phyloP scores from a whole-genome alignment of 2,329 filamentous ascomycete species.

The Talaromyces sp. region DNA sequence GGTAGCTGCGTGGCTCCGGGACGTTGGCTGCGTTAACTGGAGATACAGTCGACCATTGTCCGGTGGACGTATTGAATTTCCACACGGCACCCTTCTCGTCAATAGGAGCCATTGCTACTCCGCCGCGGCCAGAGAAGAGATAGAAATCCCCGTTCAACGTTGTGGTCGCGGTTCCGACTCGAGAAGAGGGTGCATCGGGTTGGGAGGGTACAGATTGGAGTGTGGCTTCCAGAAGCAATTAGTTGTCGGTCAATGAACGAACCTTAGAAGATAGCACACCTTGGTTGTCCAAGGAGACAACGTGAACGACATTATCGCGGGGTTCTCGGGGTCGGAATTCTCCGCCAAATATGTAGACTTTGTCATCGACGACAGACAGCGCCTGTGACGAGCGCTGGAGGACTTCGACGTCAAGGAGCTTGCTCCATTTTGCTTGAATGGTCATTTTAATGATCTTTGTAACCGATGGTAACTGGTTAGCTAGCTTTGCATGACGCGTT shows the following conservation, averaged over 20 bases:
- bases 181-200: slow-evolving; percentile 52
- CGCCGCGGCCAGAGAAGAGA: slow-evolving; percentile 75
- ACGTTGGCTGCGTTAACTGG: slow-evolving; percentile 46
- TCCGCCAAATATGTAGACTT: slow-evolving; percentile 73
- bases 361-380: slow-evolving; percentile 57
- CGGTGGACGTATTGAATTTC: slow-evolving; percentile 66
- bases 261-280: neutral
- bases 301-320: slow-evolving; percentile 69
- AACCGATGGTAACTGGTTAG: neutral
- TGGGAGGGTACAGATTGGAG: slow-evolving; percentile 19
- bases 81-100: slow-evolving; percentile 73
- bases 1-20: slow-evolving; percentile 68
- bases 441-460: neutral
- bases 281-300: slow-evolving; percentile 50
- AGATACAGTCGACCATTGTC: slow-evolving; percentile 63
- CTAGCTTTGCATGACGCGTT: neutral
- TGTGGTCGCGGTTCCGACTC: slow-evolving; percentile 70
- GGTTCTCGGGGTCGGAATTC: slow-evolving; percentile 65
- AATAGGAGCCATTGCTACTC: slow-evolving; percentile 64
- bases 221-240: neutral
- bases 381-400: slow-evolving; percentile 67
- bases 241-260: neutral
- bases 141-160: slow-evolving; percentile 69
- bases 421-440: slow-evolving; percentile 21
- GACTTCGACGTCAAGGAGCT: slow-evolving; percentile 23